Base-by-base conservation (phyloP, 805 yeast genomes). In the Candida dendrica region DNA sequence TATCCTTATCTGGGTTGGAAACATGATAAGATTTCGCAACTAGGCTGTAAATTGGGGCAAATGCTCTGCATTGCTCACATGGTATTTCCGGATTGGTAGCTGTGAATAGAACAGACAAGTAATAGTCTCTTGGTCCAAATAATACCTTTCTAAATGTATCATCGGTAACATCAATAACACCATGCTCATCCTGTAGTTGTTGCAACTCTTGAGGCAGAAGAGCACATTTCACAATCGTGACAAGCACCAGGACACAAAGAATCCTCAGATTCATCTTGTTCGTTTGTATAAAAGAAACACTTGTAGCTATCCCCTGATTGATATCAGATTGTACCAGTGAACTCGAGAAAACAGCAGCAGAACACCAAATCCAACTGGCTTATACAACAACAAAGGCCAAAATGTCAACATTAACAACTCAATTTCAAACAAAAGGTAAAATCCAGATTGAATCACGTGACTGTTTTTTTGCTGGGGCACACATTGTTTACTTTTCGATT, bases 121-220 rank as follows among this genome's bases (percentile, higher is more conserved):
- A 75, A 56, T 78, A 74, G 37, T 74, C 79, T 39, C 78, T 63
- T 3, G 70, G 62, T 1, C 81, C 84, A 2, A 60, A 49, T 27
- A 75, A 58, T 2, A 74, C 34, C 3, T 52, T 41, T 8, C 54
- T 52, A 36, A 77, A 66, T 44, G 72, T 68, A 2, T 65, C 63
- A 15, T 68, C 64, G 11, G 43, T 41, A 15, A 56, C 22, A 1
- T 44, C 61, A 16, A 80, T 69, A 0, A 78, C 55, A 14, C 68
- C 69, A 41, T 67, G 53, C 3, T 46, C 38, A 13, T 39, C 31
- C 13, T 30, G 37, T 18, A 47, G 34, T 15, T 30, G 15, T 9
- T 26, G 38, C n/a, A 55, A 40, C 4, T 49, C 42, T 4, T 42
- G 46, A 2, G 52, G 37, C 3, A 47, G 26, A 5, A 53, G 31